Evolutionary conservation across 306 rosid species (phyloP).

Genomic region (Hippophae tibetana): DNA sequence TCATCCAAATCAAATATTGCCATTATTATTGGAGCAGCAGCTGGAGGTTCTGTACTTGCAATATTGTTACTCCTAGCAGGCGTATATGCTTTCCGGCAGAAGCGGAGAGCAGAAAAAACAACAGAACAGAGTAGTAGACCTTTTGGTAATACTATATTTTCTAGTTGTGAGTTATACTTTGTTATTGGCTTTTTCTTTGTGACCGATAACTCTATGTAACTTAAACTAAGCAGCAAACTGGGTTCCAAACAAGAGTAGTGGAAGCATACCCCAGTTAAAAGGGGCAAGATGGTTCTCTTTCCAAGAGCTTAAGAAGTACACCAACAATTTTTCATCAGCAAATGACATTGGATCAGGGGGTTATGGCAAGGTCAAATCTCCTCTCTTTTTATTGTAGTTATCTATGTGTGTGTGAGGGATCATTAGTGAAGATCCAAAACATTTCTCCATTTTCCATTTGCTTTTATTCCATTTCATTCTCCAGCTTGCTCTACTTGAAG

Average conservation of each 20-base stretch:
- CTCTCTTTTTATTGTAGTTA: conserved; percentile 1
- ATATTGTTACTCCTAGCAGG: conserved; percentile 35
- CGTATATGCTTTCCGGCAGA: conserved; percentile 42
- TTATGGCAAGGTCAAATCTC: conserved; percentile 54
- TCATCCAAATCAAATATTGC: conserved; percentile 32
- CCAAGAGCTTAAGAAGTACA: conserved; percentile 54
- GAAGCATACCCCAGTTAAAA: conserved; percentile 39
- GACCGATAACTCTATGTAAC: conserved; percentile 15
- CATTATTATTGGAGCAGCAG: conserved; percentile 52
- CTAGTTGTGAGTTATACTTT: no score
- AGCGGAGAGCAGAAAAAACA: conserved; percentile 35
- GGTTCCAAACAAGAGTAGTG: conserved; percentile 33
- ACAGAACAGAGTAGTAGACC: conserved; percentile 28
- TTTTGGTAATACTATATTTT: conserved; percentile 19
- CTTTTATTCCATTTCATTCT: not conserved
- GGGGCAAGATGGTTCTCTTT: conserved; percentile 64
- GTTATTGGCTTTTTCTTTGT: not conserved
- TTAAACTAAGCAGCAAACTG: conserved; percentile 37
- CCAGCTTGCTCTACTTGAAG: not conserved
- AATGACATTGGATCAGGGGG: conserved; percentile 66
- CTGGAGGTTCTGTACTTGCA: conserved; percentile 46
- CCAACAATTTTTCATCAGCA: conserved; percentile 38
- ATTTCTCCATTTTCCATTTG: not conserved
- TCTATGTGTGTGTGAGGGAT: not conserved
- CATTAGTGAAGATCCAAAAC: no score